phyloP scores from a whole-genome alignment of 345 rosid species.

The Dovyalis caffra region DNA sequence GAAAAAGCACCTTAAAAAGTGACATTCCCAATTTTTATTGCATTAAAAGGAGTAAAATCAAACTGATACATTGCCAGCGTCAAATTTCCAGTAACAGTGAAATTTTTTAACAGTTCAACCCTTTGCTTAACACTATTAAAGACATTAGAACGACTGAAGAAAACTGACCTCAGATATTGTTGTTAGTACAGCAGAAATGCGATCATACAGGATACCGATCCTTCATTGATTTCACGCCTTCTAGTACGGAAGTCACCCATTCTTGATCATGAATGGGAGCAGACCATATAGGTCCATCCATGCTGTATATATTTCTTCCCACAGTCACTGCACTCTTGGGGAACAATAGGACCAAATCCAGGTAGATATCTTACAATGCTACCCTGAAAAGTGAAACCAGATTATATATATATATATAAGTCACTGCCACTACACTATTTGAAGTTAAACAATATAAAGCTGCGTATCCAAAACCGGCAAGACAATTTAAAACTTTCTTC shows the following conservation, averaged over 20 bases:
- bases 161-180: conserved; percentile 71
- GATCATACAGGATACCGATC: conserved; percentile 84
- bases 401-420: conserved; percentile 1
- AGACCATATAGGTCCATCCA: conserved; percentile 99
- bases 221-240: conserved; percentile 69
- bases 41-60: background rate
- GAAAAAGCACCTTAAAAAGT: background rate
- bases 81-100: background rate
- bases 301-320: conserved; percentile 89
- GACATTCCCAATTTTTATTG: background rate
- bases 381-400: conserved; percentile 43
- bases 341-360: conserved; percentile 90
- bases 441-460: background rate
- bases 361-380: conserved; percentile 84
- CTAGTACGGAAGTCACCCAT: conserved; percentile 71
- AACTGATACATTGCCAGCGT: background rate
- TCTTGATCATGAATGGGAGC: conserved; percentile 94
- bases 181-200: conserved; percentile 82
- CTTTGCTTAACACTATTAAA: background rate
- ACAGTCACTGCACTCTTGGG: conserved; percentile 87
- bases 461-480: background rate
- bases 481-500: background rate
- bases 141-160: background rate
- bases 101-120: background rate
- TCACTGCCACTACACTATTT: background rate